A percentile compares a stretch with the other conserved stretches of the same genome.
Conservation (phyloP, 352 stramenopile genomes). For the Pythium grandisporangium region DNA sequence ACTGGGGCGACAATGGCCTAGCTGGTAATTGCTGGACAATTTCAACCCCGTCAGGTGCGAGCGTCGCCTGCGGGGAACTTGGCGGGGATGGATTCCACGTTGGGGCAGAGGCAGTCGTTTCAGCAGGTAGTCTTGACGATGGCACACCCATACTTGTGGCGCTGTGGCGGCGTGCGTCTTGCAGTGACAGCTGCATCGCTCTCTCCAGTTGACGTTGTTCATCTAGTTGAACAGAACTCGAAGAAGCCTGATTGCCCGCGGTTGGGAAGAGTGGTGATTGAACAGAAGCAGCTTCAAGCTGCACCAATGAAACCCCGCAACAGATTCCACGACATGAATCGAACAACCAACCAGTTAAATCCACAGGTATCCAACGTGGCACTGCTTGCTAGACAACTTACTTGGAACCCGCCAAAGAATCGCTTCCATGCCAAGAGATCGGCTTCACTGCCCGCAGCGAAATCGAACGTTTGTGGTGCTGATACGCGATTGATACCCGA, state of each 20-base stretch:
- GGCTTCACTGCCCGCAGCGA: slow-evolving; percentile 41
- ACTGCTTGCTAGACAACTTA: too few species aligned
- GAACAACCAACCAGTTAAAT: slow-evolving; percentile 1
- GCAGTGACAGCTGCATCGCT: slow-evolving; percentile 39
- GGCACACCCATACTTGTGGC: slow-evolving; percentile 17
- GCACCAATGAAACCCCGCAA: too few species aligned
- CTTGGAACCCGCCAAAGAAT: slow-evolving; percentile 59
- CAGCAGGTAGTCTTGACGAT: slow-evolving; percentile 10
- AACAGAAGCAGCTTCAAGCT: neutral
- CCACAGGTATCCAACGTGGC: too few species aligned
- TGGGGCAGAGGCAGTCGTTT: slow-evolving; percentile 19
- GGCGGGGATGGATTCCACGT: slow-evolving; percentile 10
- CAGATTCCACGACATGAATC: slow-evolving; percentile 3
- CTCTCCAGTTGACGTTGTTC: slow-evolving; percentile 52
- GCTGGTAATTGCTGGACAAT: slow-evolving; percentile 48
- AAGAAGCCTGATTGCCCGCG: neutral
- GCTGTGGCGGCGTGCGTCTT: slow-evolving; percentile 30
- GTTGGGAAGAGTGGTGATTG: neutral
- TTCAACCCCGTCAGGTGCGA: slow-evolving; percentile 65
- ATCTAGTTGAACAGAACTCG: slow-evolving; percentile 19
- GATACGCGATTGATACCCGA: slow-evolving; percentile 48
- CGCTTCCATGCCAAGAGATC: slow-evolving; percentile 66
- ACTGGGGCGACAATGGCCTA: neutral
- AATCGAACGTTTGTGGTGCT: slow-evolving; percentile 50
- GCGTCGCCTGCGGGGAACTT: slow-evolving; percentile 27